Percentiles rank a stretch among this genome's conserved stretches.
These are phyloP conservation scores for Blastocystis sp. DNA, from an alignment of 352 stramenopile species.

Conservation along the genomic window DNA sequence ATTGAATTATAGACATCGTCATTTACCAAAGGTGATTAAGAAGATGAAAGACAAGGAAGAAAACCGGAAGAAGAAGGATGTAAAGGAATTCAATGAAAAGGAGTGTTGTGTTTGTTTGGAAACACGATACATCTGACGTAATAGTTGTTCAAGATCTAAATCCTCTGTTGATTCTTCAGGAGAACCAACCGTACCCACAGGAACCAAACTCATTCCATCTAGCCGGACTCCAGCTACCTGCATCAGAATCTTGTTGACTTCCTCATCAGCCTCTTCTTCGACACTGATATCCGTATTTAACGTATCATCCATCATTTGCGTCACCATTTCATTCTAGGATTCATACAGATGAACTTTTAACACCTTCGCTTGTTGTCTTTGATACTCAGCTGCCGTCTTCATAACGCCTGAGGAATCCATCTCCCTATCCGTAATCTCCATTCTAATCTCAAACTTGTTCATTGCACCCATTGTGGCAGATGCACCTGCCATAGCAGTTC, in stretches of 20 bases:
- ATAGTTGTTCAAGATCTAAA: background rate
- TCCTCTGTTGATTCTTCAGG: background rate
- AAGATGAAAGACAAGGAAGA: slow-evolving; percentile 83
- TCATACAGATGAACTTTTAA: background rate
- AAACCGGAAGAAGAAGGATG: slow-evolving; percentile 68
- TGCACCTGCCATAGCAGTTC: background rate
- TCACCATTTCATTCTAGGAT: background rate
- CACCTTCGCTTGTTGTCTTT: background rate
- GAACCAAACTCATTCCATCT: background rate
- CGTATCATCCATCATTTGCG: background rate
- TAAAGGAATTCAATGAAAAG: slow-evolving; percentile 53
- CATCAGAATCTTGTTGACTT: slow-evolving; percentile 33
- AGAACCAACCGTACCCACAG: background rate
- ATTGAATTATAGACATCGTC: slow-evolving; percentile 70
- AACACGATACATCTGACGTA: background rate
- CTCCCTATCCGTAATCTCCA: background rate
- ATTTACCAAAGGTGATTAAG: slow-evolving; percentile 93
- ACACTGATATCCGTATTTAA: background rate
- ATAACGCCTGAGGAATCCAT: background rate
- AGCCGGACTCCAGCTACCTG: slow-evolving; percentile 16
- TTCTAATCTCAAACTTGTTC: background rate
- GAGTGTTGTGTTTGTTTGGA: slow-evolving; percentile 14
- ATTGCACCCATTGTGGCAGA: background rate
- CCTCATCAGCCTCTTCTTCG: slow-evolving; percentile 59
- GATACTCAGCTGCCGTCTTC: background rate